Conservation (phyloP, 768 basidiomycete genomes). For the Boletus insuetus region DNA sequence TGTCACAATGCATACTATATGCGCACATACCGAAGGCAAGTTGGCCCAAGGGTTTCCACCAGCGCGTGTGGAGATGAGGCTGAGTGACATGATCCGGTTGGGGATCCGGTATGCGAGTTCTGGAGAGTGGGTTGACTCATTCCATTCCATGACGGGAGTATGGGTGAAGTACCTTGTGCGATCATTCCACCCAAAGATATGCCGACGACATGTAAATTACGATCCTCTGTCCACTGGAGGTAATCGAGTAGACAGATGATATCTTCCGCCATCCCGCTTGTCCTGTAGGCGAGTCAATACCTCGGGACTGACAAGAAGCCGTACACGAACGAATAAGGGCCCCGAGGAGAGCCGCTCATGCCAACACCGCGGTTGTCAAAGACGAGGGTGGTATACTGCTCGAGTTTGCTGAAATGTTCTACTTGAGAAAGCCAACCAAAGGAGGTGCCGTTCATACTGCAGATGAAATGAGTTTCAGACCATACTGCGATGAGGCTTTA, state of each 20-base stretch:
- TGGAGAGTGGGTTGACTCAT: conserved; percentile 24
- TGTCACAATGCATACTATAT: neutral
- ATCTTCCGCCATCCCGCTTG: conserved; percentile 78
- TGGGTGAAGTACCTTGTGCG: conserved; percentile 52
- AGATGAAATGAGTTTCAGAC: conserved; percentile 3
- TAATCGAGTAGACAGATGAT: conserved; percentile 62
- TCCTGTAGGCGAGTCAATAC: conserved; percentile 38
- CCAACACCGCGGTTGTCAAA: conserved; percentile 88
- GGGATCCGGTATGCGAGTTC: conserved; percentile 70
- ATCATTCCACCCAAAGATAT: conserved; percentile 84
- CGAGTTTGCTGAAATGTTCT: conserved; percentile 52
- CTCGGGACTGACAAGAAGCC: neutral
- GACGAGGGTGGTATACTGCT: conserved; percentile 60
- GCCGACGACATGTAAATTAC: conserved; percentile 68
- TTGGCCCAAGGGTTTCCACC: conserved; percentile 58
- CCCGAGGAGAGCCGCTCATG: conserved; percentile 64
- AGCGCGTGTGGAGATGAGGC: conserved; percentile 67
- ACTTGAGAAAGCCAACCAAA: conserved; percentile 69
- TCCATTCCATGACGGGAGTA: neutral
- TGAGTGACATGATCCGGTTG: conserved; percentile 62
- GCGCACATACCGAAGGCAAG: conserved; percentile 54
- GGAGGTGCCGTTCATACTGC: conserved; percentile 57
- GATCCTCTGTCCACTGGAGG: conserved; percentile 64
- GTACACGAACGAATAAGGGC: conserved; percentile 68
- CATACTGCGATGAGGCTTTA: neutral